Conservation (phyloP, 345 rosid species). For the Camelina sativa region DNA sequence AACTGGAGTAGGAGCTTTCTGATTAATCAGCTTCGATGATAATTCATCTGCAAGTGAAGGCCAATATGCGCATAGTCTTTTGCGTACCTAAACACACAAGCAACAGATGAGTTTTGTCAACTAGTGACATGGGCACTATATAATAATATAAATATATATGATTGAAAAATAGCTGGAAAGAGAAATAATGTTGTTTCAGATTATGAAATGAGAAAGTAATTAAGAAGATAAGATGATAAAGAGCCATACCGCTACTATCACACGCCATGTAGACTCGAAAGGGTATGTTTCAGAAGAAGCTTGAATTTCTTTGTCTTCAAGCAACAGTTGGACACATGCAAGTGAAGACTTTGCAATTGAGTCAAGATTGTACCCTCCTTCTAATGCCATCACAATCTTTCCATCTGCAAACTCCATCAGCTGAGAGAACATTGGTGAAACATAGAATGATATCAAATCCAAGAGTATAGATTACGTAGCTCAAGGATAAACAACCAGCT, state of each 20-base stretch:
- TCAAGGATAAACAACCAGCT: slow-evolving; percentile 14
- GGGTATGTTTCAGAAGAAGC: slow-evolving; percentile 78
- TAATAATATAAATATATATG: neutral
- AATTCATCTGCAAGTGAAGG: slow-evolving; percentile 70
- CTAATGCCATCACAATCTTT: slow-evolving; percentile 82
- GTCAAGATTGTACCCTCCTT: slow-evolving; percentile 92
- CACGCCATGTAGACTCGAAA: slow-evolving; percentile 88
- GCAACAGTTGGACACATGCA: slow-evolving; percentile 85
- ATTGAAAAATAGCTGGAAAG: slow-evolving; percentile 15
- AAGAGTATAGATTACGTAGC: neutral
- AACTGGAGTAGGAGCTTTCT: slow-evolving; percentile 54
- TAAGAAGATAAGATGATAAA: slow-evolving; percentile 16
- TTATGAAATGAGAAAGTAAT: neutral
- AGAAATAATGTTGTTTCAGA: neutral
- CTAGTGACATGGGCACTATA: slow-evolving; percentile 11
- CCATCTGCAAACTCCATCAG: slow-evolving; percentile 87
- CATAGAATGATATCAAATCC: neutral
- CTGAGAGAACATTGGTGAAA: slow-evolving; percentile 49
- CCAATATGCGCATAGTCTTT: slow-evolving; percentile 67
- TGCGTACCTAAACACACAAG: slow-evolving; percentile 66
- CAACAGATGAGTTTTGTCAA: slow-evolving; percentile 21
- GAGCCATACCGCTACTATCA: slow-evolving; percentile 67
- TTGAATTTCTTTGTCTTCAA: slow-evolving; percentile 55
- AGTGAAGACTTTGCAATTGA: slow-evolving; percentile 85
- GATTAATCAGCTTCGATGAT: slow-evolving; percentile 59